Evolutionary conservation across 306 rosid species (phyloP).

Genomic region (Prunus mongolica): DNA sequence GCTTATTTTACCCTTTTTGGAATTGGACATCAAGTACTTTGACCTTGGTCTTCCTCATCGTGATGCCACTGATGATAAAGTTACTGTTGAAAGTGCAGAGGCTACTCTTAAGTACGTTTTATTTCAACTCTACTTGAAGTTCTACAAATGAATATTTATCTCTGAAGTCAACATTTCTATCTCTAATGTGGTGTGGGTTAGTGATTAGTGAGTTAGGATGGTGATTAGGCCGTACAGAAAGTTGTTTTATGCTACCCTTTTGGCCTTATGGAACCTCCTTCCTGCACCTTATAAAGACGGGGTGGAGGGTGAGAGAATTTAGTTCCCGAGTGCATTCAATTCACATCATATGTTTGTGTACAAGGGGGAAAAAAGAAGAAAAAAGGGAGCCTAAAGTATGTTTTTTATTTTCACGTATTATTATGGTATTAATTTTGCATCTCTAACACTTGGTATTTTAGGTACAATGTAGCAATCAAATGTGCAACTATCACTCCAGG

Average conservation of each 20-base stretch:
- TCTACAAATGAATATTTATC: neutral
- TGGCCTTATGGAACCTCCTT: neutral
- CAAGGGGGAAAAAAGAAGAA: neutral
- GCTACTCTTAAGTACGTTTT: slow-evolving; percentile 89
- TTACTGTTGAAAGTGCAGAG: slow-evolving; percentile 94
- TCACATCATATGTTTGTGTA: neutral
- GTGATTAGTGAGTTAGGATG: neutral
- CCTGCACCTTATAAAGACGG: neutral
- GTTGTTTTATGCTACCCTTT: neutral
- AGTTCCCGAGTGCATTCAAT: neutral
- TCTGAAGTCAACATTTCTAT: neutral
- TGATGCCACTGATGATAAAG: slow-evolving; percentile 89
- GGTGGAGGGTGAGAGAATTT: neutral
- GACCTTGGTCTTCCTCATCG: slow-evolving; percentile 96
- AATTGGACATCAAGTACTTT: slow-evolving; percentile 93
- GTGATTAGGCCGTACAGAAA: neutral
- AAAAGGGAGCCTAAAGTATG: no score
- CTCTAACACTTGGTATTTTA: slow-evolving; percentile 27
- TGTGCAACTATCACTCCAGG: slow-evolving; percentile 99
- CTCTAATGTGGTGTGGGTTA: neutral
- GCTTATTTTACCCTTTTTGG: slow-evolving; percentile 96
- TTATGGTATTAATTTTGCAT: slow-evolving; percentile 5
- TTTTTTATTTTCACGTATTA: neutral
- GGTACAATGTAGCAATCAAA: slow-evolving; percentile 97
- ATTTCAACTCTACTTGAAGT: neutral